Evolutionary conservation across 345 rosid genomes (phyloP).

Genomic region (Ceriops tagal): DNA sequence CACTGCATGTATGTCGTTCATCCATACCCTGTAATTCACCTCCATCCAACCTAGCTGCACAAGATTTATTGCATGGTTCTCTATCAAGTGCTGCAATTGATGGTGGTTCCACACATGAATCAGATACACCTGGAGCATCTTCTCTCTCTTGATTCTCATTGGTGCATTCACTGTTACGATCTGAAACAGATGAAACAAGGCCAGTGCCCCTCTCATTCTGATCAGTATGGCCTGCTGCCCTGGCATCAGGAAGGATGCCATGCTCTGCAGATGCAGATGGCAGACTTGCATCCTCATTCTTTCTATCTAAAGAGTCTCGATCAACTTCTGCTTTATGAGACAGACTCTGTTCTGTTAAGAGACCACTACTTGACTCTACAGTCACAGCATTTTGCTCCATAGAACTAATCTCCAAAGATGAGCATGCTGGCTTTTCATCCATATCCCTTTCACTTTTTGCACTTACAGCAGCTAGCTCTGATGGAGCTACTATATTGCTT

Average conservation of each 20-base stretch:
- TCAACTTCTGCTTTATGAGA: background rate
- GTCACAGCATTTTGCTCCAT: background rate
- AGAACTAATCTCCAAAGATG: background rate
- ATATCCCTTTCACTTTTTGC: background rate
- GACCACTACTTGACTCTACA: background rate
- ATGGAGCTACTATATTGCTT: background rate
- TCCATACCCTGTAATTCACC: slow-evolving; percentile 33
- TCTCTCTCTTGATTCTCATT: slow-evolving; percentile 19
- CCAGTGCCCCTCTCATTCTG: too few species aligned
- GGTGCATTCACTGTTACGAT: slow-evolving; percentile 29
- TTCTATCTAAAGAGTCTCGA: background rate
- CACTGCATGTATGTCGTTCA: slow-evolving; percentile 26
- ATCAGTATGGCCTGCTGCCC: too few species aligned
- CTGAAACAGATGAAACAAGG: slow-evolving; percentile 22
- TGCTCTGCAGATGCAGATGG: slow-evolving; percentile 22
- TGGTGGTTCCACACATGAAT: background rate
- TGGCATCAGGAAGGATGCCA: slow-evolving; percentile 7
- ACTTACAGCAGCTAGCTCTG: background rate
- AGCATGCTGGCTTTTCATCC: background rate
- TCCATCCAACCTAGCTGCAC: slow-evolving; percentile 22
- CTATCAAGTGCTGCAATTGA: background rate
- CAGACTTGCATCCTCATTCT: background rate
- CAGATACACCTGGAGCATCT: slow-evolving; percentile 1
- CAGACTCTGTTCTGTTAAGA: background rate
- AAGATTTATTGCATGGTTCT: background rate